Evolutionary conservation across 768 basidiomycete species (phyloP).

Genomic region (Russula compacta): DNA sequence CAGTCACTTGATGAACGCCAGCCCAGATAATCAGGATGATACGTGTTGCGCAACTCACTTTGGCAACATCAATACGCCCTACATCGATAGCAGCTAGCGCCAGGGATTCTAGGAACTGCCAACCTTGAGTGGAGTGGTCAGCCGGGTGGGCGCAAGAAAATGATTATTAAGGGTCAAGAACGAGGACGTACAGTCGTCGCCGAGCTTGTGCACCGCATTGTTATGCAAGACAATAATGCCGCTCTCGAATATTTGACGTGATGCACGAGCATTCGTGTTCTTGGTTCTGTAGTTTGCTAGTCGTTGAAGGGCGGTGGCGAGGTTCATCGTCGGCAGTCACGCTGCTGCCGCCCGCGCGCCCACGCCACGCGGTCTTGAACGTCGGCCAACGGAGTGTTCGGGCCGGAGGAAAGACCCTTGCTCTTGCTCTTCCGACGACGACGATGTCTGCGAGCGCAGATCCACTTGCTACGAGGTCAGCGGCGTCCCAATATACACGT

Average conservation of each 20-base stretch:
- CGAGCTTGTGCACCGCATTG: conserved; percentile 24
- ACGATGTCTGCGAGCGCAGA: not conserved
- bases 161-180: not conserved
- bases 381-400: not conserved
- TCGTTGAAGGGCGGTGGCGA: conserved; percentile 27
- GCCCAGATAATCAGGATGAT: not conserved
- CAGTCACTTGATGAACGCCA: not conserved
- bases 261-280: conserved; percentile 24
- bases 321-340: conserved; percentile 23
- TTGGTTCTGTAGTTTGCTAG: conserved; percentile 29
- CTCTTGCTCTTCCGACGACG: not conserved
- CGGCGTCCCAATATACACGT: not conserved
- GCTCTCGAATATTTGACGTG: conserved; percentile 29
- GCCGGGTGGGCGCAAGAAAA: not conserved
- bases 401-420: not conserved
- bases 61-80: conserved; percentile 61
- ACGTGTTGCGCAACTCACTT: conserved; percentile 40
- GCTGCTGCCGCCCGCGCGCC: not conserved
- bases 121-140: conserved; percentile 37
- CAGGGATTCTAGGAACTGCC: conserved; percentile 76
- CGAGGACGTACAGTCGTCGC: conserved; percentile 26
- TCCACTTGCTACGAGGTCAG: not conserved
- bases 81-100: conserved; percentile 70
- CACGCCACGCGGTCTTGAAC: not conserved
- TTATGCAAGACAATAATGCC: conserved; percentile 27